phyloP scores from a whole-genome alignment of 129 eudicot species.

The Flaveria bidentis region DNA sequence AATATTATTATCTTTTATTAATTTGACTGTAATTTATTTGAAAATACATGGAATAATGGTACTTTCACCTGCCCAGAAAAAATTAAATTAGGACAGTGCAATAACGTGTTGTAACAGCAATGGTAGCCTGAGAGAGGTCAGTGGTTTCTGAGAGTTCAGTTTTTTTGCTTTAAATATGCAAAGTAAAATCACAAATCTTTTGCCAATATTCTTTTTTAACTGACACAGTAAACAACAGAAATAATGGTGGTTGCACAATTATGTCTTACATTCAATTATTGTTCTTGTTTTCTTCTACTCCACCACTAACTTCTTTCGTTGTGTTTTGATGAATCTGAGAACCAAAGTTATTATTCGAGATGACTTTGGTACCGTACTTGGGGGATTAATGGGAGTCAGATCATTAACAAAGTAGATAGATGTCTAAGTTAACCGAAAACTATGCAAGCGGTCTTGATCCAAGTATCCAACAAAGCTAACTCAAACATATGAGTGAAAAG shows the following conservation, averaged over 20 bases:
- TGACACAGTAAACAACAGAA: slow-evolving; percentile 28
- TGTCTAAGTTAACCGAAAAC: background rate
- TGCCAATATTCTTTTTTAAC: slow-evolving; percentile 34
- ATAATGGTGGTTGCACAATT: slow-evolving; percentile 23
- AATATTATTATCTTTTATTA: background rate
- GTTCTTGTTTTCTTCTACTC: slow-evolving; percentile 29
- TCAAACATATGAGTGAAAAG: too few species aligned
- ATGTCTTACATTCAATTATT: slow-evolving; percentile 31
- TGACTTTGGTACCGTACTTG: background rate
- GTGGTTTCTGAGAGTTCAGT: slow-evolving; percentile 32
- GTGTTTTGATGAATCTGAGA: slow-evolving; percentile 6
- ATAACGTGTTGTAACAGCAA: slow-evolving; percentile 44
- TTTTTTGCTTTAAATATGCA: slow-evolving; percentile 41
- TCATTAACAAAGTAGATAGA: background rate
- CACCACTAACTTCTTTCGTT: slow-evolving; percentile 20
- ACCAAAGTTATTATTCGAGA: background rate
- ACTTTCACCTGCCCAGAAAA: slow-evolving; percentile 36
- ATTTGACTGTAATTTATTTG: background rate
- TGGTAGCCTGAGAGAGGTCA: slow-evolving; percentile 31
- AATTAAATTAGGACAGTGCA: slow-evolving; percentile 2
- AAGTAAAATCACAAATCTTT: slow-evolving; percentile 43
- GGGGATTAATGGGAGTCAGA: background rate
- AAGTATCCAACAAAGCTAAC: too few species aligned
- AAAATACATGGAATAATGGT: slow-evolving; percentile 13
- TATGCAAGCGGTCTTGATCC: background rate